A percentile compares a stretch with the other conserved stretches of the same genome.
phyloP scores from a whole-genome alignment of 169 alveolate species.

The Cryptosporidium sp. region DNA sequence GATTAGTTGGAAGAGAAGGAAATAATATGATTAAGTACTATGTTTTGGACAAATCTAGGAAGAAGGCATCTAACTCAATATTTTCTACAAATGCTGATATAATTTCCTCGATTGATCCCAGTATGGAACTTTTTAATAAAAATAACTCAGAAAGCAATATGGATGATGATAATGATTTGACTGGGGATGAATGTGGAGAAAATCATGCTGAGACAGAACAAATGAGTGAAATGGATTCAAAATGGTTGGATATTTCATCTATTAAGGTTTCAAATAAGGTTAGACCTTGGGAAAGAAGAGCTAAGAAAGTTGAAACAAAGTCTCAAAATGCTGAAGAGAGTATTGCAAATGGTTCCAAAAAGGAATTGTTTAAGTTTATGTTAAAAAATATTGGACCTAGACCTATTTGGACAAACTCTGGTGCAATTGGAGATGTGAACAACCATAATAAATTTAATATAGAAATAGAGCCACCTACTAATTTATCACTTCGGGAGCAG shows the following conservation, averaged over 20 bases:
- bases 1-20: slow-evolving; percentile 17
- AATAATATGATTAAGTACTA: slow-evolving; percentile 8
- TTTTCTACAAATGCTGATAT: slow-evolving; percentile 38
- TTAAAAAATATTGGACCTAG: slow-evolving; percentile 61
- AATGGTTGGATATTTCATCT: slow-evolving; percentile 39
- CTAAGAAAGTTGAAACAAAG: not conserved
- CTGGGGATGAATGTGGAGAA: not conserved
- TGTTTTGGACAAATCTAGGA: slow-evolving; percentile 11
- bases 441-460: not conserved
- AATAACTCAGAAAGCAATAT: not conserved
- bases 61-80: not conserved
- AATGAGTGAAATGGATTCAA: slow-evolving; percentile 14
- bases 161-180: not conserved
- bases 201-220: not conserved
- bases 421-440: not conserved
- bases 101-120: slow-evolving; percentile 31
- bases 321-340: not conserved
- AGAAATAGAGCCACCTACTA: slow-evolving; percentile 45
- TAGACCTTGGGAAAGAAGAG: slow-evolving; percentile 70
- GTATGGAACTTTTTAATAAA: slow-evolving; percentile 17
- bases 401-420: slow-evolving; percentile 46
- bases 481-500: slow-evolving; percentile 50
- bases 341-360: not conserved
- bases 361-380: slow-evolving; percentile 56
- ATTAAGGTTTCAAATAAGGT: slow-evolving; percentile 15